Evolutionary conservation across 306 rosid genomes (phyloP).

Genomic region (Casuarina glauca): DNA sequence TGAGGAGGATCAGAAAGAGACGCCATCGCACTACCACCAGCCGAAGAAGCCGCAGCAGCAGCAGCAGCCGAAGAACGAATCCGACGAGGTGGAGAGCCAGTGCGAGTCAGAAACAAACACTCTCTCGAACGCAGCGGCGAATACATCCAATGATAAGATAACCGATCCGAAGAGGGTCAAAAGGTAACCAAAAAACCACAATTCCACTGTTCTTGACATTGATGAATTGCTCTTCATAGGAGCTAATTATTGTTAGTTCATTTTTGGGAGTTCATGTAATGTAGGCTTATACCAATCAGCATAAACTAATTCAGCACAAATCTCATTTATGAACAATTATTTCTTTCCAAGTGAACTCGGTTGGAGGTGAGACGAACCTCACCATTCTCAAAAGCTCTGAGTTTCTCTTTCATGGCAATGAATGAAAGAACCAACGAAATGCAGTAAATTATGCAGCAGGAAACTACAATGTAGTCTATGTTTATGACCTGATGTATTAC

Average conservation of each 20-base stretch:
- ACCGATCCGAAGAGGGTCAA: constrained; percentile 89
- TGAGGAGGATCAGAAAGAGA: constrained; percentile 51
- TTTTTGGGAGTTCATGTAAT: no score
- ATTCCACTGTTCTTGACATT: not conserved
- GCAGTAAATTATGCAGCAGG: not conserved
- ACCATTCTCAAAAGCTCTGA: no score
- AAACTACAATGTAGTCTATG: not conserved
- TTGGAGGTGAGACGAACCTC: no score
- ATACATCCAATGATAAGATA: constrained; percentile 42
- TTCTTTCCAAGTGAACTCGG: no score
- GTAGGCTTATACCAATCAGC: no score
- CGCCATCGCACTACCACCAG: not conserved
- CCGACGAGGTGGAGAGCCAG: constrained; percentile 65
- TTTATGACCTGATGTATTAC: not conserved
- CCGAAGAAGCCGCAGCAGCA: constrained; percentile 18
- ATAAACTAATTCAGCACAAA: no score
- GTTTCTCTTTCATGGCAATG: no score
- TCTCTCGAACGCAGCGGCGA: constrained; percentile 21
- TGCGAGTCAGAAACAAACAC: constrained; percentile 46
- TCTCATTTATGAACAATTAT: no score
- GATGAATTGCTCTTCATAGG: no score
- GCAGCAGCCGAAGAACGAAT: constrained; percentile 53
- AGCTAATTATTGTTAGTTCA: no score
- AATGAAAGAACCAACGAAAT: no score
- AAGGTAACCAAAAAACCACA: constrained; percentile 52